These are phyloP conservation scores for Endocalyx cinctus DNA, from an alignment of 2,329 filamentous ascomycete genomes.

Conservation along the genomic window DNA sequence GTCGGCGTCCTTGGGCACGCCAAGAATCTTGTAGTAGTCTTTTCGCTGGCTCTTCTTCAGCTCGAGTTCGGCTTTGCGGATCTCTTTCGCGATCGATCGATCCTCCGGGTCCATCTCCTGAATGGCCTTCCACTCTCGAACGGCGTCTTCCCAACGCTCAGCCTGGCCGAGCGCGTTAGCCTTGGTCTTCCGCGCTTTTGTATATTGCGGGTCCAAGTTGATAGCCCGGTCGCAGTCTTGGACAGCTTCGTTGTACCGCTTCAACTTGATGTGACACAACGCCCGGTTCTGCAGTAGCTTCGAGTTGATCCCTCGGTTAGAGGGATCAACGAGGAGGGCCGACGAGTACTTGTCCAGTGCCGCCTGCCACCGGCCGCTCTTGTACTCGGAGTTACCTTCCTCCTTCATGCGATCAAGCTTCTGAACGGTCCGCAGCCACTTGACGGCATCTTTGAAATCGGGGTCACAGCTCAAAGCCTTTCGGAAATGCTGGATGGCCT, in stretches of 20 bases:
- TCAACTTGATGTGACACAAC: conserved; percentile 76
- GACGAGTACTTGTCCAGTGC: conserved; percentile 82
- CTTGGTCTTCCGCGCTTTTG: conserved; percentile 88
- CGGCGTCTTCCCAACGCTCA: conserved; percentile 87
- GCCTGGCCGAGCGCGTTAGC: conserved; percentile 83
- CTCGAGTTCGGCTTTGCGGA: conserved; percentile 87
- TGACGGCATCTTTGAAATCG: conserved; percentile 83
- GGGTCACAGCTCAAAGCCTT: conserved; percentile 88
- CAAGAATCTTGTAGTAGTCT: conserved; percentile 98
- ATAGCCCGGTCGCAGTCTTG: conserved; percentile 82
- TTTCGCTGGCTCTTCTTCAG: conserved; percentile 97
- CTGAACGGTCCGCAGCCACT: conserved; percentile 83
- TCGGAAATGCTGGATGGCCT: conserved; percentile 87
- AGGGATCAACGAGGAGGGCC: conserved; percentile 78
- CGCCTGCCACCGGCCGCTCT: conserved; percentile 71
- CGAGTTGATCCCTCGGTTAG: conserved; percentile 87
- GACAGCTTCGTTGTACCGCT: conserved; percentile 77
- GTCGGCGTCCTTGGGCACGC: conserved; percentile 76
- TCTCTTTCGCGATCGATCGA: conserved; percentile 73
- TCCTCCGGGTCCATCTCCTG: conserved; percentile 81
- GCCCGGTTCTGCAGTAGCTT: conserved; percentile 94
- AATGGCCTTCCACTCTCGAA: conserved; percentile 83
- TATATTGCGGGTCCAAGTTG: conserved; percentile 75
- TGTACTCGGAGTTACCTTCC: conserved; percentile 88
- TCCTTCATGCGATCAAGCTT: conserved; percentile 92